Base-by-base conservation (phyloP, 805 yeast species). In the Candida pseudofarinosa region DNA sequence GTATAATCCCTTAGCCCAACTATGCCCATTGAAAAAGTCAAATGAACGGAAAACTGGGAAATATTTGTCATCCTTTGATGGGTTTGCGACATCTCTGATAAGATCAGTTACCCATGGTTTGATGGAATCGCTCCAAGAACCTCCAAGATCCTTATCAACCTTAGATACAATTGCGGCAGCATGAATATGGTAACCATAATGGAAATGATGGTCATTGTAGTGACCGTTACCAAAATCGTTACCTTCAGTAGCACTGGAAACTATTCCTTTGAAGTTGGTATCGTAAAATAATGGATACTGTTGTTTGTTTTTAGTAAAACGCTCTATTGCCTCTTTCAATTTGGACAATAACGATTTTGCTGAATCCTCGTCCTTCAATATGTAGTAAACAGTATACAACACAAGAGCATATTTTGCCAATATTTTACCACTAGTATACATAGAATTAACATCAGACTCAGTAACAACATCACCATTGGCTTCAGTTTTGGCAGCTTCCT, bases 151-250 rank as follows among this genome's bases (percentile, higher is more conserved):
- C 14, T 46, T 35, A 41, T 59, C 64, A 17, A 60, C 52, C 28
- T 53, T 46, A 3, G 79, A 82, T 4, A 80, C 60, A 19, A 84
- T 67, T 2, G 89, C 86, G 39, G 82, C 79, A 1, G 90, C 84
- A 52, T 83, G 82, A 30, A 84, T 72, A 56, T 81, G 87, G 54
- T 84, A 83, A 12, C 87, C 85, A 51, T 83, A 83, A 57, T 83
- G 88, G 68, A 82, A 83, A 57, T 83, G 88, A 59, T 83, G 90
- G 54, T 83, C 88, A 55, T 83, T 83, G 58, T 82, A 83, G 56
- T 73, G 77, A 1, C 86, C 72, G 36, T 55, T 47, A 3, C 67
- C 69, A 45, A 46, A 62, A 37, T 63, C 67, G 15, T 44, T 43
- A 3, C 49, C 47, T 10, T 50, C 49, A 6, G 45, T 50, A 2